Evolutionary conservation across 2,329 filamentous ascomycete species (phyloP), one percentile per base, ranked within the genome.

Genomic region (Diaporthe citriasiana): DNA sequence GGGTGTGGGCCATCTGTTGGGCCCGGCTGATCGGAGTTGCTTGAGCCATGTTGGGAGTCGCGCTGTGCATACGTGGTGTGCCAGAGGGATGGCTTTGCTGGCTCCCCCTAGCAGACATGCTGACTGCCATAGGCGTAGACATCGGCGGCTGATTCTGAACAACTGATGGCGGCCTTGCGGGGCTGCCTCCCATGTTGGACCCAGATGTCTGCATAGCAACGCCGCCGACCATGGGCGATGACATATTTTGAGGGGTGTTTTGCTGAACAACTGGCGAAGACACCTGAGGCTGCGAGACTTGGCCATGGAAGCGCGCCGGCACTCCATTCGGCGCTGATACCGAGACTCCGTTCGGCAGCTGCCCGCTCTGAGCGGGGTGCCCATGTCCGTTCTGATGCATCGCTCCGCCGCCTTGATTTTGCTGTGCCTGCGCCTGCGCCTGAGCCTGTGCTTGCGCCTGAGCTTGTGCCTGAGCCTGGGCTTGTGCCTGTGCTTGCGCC

Each of bases 161-260:
- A 7, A 91, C 91, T 22, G 92, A 94, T 0, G 91, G 85, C 22
- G 93, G 91, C 57, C 92, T 87, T 25, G 91, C 86, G 35, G 93
- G 93, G 78, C 92, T 94, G 69, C 87, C 90, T 27, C 91, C 91
- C 87, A 93, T 92, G 77, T 88, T 92, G 1, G 92, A 93, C 65
- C 89, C 90, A 38, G 90, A 91, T 47, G 88, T 87, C 76, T 92
- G 90, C 91, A 93, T 93, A 0, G 89, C 84, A 35, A 89, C 88
- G 47, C 88, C 88, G 56, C 86, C 86, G n/a, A 90, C 87, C 86
- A 90, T 91, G 12, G 91, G 91, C 1, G 91, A 93, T 7, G 91
- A 92, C 84, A 90, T 89, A 73, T 89, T 90, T 72, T 91, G 90
- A 17, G 91, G 91, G 1, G 91, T 93, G 30, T 89, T 89, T 77